Evolutionary conservation across 495 filamentous ascomycete species (phyloP).

Genomic region (Aspergillus wentii): DNA sequence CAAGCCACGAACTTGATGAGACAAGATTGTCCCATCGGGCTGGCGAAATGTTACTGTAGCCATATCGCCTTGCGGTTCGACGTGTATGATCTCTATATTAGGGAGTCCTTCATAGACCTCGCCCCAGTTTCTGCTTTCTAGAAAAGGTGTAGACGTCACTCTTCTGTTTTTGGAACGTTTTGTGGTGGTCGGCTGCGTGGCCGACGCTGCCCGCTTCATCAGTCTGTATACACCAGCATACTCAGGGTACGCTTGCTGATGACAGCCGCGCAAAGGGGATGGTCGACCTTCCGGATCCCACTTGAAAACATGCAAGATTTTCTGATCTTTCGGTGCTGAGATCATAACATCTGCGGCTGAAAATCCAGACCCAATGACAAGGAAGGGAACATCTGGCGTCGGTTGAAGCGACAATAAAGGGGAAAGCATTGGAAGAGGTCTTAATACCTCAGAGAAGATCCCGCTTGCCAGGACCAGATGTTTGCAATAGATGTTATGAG

Average conservation of each 20-base stretch:
- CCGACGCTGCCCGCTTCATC: conserved; percentile 53
- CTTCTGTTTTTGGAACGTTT: conserved; percentile 24
- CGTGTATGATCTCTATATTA: conserved; percentile 47
- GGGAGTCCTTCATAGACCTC: conserved; percentile 53
- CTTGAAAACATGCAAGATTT: conserved; percentile 59
- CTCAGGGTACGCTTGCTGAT: conserved; percentile 62
- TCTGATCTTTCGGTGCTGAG: conserved; percentile 43
- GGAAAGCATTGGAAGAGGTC: conserved; percentile 44
- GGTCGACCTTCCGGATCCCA: conserved; percentile 55
- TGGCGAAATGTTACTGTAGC: conserved; percentile 43
- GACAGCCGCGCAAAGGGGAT: conserved; percentile 56
- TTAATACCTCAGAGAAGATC: conserved; percentile 54
- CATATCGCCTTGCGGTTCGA: conserved; percentile 28
- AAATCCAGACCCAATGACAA: conserved; percentile 63
- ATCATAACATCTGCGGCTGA: conserved; percentile 61
- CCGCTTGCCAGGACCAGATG: conserved; percentile 61
- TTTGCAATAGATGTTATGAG: conserved; percentile 52
- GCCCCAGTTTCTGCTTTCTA: conserved; percentile 45
- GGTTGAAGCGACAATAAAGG: conserved; percentile 28
- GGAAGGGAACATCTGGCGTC: conserved; percentile 28
- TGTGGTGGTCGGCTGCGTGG: conserved; percentile 11
- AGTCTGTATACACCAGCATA: conserved; percentile 59
- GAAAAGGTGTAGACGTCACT: conserved; percentile 38
- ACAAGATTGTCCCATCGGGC: conserved; percentile 39
- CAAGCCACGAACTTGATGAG: conserved; percentile 42